A percentile compares a stretch with the other conserved stretches of the same genome.
Evolutionary conservation across 75 land plant species (phyloP).

Genomic region (Picea glauca): DNA sequence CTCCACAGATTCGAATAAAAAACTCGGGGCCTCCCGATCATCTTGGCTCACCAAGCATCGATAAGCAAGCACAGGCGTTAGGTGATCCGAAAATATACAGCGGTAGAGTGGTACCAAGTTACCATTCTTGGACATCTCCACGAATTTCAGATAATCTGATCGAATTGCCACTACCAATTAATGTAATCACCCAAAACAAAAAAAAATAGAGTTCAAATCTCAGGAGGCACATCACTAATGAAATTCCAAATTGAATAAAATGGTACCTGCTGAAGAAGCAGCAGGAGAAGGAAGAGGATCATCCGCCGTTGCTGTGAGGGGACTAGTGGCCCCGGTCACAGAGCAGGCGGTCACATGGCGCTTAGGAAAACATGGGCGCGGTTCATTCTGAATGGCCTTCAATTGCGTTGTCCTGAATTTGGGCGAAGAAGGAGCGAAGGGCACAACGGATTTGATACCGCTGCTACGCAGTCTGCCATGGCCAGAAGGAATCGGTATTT

Average conservation of each 20-base stretch:
- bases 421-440: neutral
- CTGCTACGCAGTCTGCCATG: neutral
- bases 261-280: neutral
- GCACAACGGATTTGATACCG: neutral
- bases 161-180: constrained; percentile 6
- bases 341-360: neutral
- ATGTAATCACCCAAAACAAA: neutral
- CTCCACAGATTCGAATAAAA: constrained; percentile 84
- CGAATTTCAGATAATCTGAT: constrained; percentile 30
- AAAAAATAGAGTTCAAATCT: neutral
- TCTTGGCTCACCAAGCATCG: constrained; percentile 89
- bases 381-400: neutral
- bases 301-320: neutral
- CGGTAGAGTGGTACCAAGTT: constrained; percentile 77
- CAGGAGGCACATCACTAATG: neutral
- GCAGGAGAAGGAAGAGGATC: neutral
- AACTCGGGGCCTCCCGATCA: constrained; percentile 93
- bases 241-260: neutral
- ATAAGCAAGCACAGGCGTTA: constrained; percentile 91
- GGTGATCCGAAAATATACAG: constrained; percentile 83
- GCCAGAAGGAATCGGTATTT: neutral
- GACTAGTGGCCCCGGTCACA: neutral
- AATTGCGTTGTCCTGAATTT: neutral
- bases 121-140: constrained; percentile 55
- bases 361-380: neutral